Evolutionary conservation across 2,329 filamentous ascomycete genomes (phyloP).

Genomic region (Ophiostoma populinum): DNA sequence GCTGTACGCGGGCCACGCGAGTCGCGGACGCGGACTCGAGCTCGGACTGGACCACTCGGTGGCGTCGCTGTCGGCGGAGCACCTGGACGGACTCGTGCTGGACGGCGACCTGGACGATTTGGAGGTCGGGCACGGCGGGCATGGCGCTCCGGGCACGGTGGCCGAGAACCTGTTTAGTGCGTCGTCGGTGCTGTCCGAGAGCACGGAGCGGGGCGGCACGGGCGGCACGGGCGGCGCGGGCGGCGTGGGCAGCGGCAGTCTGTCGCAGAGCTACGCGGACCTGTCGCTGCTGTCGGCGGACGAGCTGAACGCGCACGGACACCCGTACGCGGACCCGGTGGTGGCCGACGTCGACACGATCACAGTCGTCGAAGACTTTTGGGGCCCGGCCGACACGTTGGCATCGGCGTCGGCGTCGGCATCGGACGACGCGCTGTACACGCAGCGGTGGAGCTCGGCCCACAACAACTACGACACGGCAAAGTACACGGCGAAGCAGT

Average conservation of each 20-base stretch:
- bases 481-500: too few species aligned
- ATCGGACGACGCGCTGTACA: slow-evolving; percentile 6
- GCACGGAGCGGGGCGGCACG: slow-evolving; percentile 21
- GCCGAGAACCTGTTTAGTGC: slow-evolving; percentile 32
- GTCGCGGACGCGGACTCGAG: too few species aligned
- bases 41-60: slow-evolving; percentile 8
- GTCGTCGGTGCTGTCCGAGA: slow-evolving; percentile 21
- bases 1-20: slow-evolving; percentile 1
- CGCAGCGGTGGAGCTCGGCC: slow-evolving; percentile 60
- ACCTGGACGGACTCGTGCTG: slow-evolving; percentile 7
- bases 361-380: slow-evolving; percentile 44
- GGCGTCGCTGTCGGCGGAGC: slow-evolving; percentile 9
- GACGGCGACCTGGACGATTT: slow-evolving; percentile 6
- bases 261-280: background rate
- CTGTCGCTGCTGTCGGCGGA: too few species aligned
- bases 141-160: slow-evolving; percentile 12
- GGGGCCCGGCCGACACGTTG: slow-evolving; percentile 43
- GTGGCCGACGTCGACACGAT: slow-evolving; percentile 1
- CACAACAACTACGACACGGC: slow-evolving; percentile 61
- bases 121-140: slow-evolving; percentile 12
- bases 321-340: background rate
- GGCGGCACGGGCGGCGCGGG: too few species aligned
- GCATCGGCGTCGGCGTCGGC: slow-evolving; percentile 43
- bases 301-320: background rate
- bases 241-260: slow-evolving; percentile 12